Evolutionary conservation across 2,329 filamentous ascomycete genomes (phyloP).

Genomic region (Phyllachora maydis): DNA sequence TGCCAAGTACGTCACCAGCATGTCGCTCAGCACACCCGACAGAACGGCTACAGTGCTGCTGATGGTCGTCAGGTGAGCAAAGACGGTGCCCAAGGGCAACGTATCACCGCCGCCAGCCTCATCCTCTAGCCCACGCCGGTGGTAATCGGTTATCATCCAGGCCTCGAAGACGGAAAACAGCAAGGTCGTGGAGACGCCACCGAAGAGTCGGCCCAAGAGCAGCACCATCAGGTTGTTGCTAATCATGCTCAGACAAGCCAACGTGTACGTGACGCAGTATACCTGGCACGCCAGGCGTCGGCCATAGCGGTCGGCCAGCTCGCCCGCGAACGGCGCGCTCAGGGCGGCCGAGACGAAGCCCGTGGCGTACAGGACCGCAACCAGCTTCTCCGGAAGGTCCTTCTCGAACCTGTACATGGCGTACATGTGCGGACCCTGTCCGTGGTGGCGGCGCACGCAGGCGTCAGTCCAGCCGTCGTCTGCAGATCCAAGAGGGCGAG

Average conservation of each 20-base stretch:
- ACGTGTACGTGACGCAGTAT: slow-evolving; percentile 29
- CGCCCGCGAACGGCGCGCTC: slow-evolving; percentile 18
- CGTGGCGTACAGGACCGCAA: slow-evolving; percentile 22
- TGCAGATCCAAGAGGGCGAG: background rate
- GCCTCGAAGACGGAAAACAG: slow-evolving; percentile 37
- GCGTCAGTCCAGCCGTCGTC: background rate
- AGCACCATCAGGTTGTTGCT: slow-evolving; percentile 19
- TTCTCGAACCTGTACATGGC: slow-evolving; percentile 30
- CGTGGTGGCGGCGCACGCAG: background rate
- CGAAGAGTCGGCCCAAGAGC: slow-evolving; percentile 30
- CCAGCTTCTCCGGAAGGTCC: slow-evolving; percentile 17
- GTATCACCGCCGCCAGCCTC: slow-evolving; percentile 14
- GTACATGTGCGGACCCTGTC: slow-evolving; percentile 24
- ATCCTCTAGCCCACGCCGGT: slow-evolving; percentile 20
- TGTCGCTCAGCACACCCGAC: slow-evolving; percentile 28
- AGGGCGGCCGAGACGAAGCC: slow-evolving; percentile 26
- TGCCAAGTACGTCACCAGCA: slow-evolving; percentile 22
- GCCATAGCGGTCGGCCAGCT: slow-evolving; percentile 20
- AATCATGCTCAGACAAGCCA: slow-evolving; percentile 29
- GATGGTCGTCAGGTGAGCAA: slow-evolving; percentile 27
- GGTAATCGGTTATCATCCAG: slow-evolving; percentile 38
- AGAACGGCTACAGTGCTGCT: slow-evolving; percentile 34
- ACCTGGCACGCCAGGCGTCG: slow-evolving; percentile 27
- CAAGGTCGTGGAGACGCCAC: slow-evolving; percentile 33
- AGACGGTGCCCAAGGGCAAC: slow-evolving; percentile 25